Conservation (phyloP, 805 yeast genomes). For the Metschnikowia proteae region DNA sequence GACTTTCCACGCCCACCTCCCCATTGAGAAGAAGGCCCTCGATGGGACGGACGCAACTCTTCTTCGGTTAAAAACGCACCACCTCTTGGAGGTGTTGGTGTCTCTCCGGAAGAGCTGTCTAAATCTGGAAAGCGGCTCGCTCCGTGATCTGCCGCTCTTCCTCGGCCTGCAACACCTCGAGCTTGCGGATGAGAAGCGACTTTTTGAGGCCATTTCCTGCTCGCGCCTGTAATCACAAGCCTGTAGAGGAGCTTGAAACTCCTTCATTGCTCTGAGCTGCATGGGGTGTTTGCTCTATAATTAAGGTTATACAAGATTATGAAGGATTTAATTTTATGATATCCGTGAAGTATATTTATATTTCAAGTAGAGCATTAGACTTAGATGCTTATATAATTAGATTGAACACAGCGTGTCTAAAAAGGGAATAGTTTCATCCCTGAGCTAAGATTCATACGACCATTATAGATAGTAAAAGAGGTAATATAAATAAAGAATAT, state of each 20-base stretch:
- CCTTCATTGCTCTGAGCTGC: conserved; percentile 61
- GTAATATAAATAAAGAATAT: too few relatives aligned
- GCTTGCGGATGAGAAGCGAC: conserved; percentile 34
- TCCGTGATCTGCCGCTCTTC: conserved; percentile 15
- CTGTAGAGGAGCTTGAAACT: conserved; percentile 58
- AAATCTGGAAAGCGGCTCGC: conserved; percentile 8
- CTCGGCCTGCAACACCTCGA: conserved; percentile 33
- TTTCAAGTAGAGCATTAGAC: too few relatives aligned
- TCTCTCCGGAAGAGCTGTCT: conserved; percentile 24
- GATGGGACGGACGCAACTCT: conserved; percentile 55
- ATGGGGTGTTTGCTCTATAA: too few relatives aligned
- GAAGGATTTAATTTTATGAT: too few relatives aligned
- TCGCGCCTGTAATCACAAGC: conserved; percentile 56
- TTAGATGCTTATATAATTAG: too few relatives aligned
- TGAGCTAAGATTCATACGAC: too few relatives aligned
- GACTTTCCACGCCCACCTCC: conserved; percentile 76
- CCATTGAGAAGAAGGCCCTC: conserved; percentile 61
- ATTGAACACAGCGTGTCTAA: too few relatives aligned
- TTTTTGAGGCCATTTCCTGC: conserved; percentile 42
- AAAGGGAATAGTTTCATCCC: too few relatives aligned
- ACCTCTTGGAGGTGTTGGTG: conserved; percentile 36
- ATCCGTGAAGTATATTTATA: too few relatives aligned
- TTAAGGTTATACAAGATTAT: too few relatives aligned
- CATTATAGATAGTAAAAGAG: too few relatives aligned
- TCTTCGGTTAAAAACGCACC: conserved; percentile 55